Conservation (phyloP, 2,329 filamentous ascomycete species). For the Pseudogymnoascus sp. region DNA sequence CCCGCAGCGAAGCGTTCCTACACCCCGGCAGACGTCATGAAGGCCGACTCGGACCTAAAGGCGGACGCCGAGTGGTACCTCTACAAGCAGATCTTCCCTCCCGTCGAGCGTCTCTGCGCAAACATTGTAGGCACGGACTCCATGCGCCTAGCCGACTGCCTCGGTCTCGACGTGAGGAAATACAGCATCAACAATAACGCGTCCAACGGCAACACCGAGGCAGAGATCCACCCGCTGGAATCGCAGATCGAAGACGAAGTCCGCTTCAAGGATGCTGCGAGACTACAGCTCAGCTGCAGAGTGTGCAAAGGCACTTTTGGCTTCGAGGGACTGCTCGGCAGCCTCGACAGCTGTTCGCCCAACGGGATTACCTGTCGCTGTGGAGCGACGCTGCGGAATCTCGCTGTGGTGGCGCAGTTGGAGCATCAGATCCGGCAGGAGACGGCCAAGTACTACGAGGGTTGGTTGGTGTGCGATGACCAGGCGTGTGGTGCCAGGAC, state of each 20-base stretch:
- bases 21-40: conserved; percentile 74
- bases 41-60: conserved; percentile 62
- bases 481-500: conserved; percentile 77
- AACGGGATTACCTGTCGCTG: conserved; percentile 65
- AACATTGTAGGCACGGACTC: conserved; percentile 92
- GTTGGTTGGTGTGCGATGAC: conserved; percentile 86
- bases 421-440: conserved; percentile 74
- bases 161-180: conserved; percentile 82
- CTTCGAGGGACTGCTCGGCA: conserved; percentile 66
- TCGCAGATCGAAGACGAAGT: conserved; percentile 87
- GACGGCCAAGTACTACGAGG: conserved; percentile 81
- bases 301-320: conserved; percentile 62
- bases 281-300: conserved; percentile 71
- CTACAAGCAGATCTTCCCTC: conserved; percentile 95
- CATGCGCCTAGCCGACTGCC: conserved; percentile 79
- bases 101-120: conserved; percentile 92
- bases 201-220: conserved; percentile 42
- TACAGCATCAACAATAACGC: conserved; percentile 63
- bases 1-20: conserved; percentile 81
- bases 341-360: conserved; percentile 54
- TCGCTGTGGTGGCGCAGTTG: conserved; percentile 76
- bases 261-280: conserved; percentile 73
- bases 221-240: conserved; percentile 82
- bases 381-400: conserved; percentile 58
- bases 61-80: conserved; percentile 98